Evolutionary conservation across 2,329 filamentous ascomycete genomes (phyloP).

Genomic region (Chaetomiaceae sp.): DNA sequence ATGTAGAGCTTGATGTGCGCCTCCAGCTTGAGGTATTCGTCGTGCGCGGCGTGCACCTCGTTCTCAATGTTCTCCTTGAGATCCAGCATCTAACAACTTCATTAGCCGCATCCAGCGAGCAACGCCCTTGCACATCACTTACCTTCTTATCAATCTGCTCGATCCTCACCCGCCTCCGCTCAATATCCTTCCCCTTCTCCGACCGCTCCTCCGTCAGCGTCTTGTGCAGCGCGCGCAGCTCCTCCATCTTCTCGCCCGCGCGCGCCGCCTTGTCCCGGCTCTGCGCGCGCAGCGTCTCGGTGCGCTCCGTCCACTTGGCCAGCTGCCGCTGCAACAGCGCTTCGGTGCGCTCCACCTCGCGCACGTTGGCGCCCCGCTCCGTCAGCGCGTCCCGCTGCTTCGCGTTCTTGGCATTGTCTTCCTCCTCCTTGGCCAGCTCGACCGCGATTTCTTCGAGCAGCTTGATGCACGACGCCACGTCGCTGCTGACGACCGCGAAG

Average conservation of each 20-base stretch:
- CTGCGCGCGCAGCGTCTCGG: slow-evolving; percentile 73
- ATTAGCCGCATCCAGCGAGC: too few species aligned
- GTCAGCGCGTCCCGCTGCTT: slow-evolving; percentile 81
- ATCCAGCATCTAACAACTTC: slow-evolving; percentile 79
- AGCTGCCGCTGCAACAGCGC: slow-evolving; percentile 77
- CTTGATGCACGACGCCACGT: slow-evolving; percentile 83
- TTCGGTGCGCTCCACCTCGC: slow-evolving; percentile 87
- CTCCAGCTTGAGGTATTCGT: slow-evolving; percentile 97
- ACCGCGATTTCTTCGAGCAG: slow-evolving; percentile 78
- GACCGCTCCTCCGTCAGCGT: slow-evolving; percentile 76
- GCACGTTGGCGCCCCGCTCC: slow-evolving; percentile 80
- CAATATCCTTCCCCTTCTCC: slow-evolving; percentile 86
- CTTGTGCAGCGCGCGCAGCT: slow-evolving; percentile 72
- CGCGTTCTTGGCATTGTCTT: slow-evolving; percentile 73
- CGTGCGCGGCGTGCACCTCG: slow-evolving; percentile 82
- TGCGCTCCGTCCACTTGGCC: slow-evolving; percentile 78
- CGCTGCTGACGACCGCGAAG: slow-evolving; percentile 74
- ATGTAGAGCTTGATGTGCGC: slow-evolving; percentile 96
- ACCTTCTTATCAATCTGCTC: slow-evolving; percentile 99
- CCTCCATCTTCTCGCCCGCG: slow-evolving; percentile 85
- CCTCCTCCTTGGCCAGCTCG: slow-evolving; percentile 87
- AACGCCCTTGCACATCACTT: slow-evolving; percentile 30
- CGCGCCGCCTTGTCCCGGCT: slow-evolving; percentile 74
- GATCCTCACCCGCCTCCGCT: slow-evolving; percentile 83
- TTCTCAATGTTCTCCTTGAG: slow-evolving; percentile 96